phyloP scores from a whole-genome alignment of 805 yeast genomes.

The Candida peoriensis region DNA sequence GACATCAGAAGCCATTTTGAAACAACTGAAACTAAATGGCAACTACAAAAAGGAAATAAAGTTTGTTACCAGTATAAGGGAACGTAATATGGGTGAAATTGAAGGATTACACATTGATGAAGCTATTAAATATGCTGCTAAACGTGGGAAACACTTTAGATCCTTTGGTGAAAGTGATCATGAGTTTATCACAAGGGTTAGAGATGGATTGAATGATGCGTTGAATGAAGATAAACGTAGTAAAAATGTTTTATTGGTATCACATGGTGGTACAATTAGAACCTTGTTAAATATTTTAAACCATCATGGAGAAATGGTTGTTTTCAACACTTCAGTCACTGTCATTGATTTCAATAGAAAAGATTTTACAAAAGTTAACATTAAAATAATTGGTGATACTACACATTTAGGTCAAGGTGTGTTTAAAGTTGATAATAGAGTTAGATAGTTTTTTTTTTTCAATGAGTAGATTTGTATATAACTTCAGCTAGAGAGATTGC shows the following conservation, averaged over 20 bases:
- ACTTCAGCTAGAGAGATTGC: slow-evolving; percentile 12
- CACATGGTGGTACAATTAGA: slow-evolving; percentile 82
- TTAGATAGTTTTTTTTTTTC: slow-evolving; percentile 13
- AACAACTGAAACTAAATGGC: slow-evolving; percentile 22
- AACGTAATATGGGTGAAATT: slow-evolving; percentile 71
- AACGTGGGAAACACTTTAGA: slow-evolving; percentile 49
- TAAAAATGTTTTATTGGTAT: slow-evolving; percentile 56
- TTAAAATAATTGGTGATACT: slow-evolving; percentile 59
- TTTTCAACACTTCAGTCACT: slow-evolving; percentile 73
- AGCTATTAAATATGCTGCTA: slow-evolving; percentile 47
- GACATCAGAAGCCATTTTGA: slow-evolving; percentile 44
- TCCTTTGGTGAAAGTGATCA: slow-evolving; percentile 59
- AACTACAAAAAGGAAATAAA: slow-evolving; percentile 31
- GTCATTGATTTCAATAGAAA: slow-evolving; percentile 50
- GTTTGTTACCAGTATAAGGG: no score
- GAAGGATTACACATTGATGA: slow-evolving; percentile 70
- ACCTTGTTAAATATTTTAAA: slow-evolving; percentile 50
- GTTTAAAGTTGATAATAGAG: slow-evolving; percentile 45
- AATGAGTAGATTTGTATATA: slow-evolving; percentile 1
- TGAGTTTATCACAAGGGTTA: slow-evolving; percentile 45
- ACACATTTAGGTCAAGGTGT: slow-evolving; percentile 56
- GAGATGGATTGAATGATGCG: slow-evolving; percentile 39
- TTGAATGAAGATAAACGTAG: slow-evolving; percentile 30
- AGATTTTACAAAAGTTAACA: slow-evolving; percentile 33
- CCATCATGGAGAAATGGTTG: slow-evolving; percentile 43